phyloP scores from a whole-genome alignment of 2,329 filamentous ascomycete species.

The Cercospora zeina region DNA sequence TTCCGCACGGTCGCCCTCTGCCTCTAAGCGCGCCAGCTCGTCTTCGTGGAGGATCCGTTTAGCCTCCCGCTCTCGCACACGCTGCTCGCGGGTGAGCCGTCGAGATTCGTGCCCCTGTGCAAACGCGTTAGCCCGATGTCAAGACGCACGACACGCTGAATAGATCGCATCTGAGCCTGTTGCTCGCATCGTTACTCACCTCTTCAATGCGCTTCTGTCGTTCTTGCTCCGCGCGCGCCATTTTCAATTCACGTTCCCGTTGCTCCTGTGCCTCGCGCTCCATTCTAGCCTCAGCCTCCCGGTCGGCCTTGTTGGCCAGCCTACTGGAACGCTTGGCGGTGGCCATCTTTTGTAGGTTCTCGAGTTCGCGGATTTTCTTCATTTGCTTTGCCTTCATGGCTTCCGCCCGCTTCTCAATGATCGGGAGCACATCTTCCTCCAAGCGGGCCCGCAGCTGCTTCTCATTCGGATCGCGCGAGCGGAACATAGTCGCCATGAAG shows the following conservation, averaged over 20 bases:
- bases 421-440: slow-evolving; percentile 75
- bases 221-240: slow-evolving; percentile 60
- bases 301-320: slow-evolving; percentile 78
- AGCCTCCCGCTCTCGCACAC: slow-evolving; percentile 80
- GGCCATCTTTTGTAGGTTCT: slow-evolving; percentile 82
- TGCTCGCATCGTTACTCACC: slow-evolving; percentile 39
- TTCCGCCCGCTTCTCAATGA: slow-evolving; percentile 74
- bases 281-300: slow-evolving; percentile 71
- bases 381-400: slow-evolving; percentile 68
- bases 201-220: slow-evolving; percentile 66
- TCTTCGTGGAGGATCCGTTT: slow-evolving; percentile 82
- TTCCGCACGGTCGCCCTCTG: slow-evolving; percentile 43
- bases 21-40: slow-evolving; percentile 75
- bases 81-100: slow-evolving; percentile 79
- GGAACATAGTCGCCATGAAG: slow-evolving; percentile 70
- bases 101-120: slow-evolving; percentile 70
- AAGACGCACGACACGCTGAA: slow-evolving; percentile 12
- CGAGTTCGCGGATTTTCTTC: slow-evolving; percentile 76
- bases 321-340: slow-evolving; percentile 91
- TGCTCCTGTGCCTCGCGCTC: slow-evolving; percentile 69
- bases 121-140: slow-evolving; percentile 30
- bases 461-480: slow-evolving; percentile 80
- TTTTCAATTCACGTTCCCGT: slow-evolving; percentile 63
- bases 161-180: background rate
- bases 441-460: slow-evolving; percentile 72